These are phyloP conservation scores for Pyrenophora graminea DNA, from an alignment of 2,329 filamentous ascomycete species.

Conservation along the genomic window DNA sequence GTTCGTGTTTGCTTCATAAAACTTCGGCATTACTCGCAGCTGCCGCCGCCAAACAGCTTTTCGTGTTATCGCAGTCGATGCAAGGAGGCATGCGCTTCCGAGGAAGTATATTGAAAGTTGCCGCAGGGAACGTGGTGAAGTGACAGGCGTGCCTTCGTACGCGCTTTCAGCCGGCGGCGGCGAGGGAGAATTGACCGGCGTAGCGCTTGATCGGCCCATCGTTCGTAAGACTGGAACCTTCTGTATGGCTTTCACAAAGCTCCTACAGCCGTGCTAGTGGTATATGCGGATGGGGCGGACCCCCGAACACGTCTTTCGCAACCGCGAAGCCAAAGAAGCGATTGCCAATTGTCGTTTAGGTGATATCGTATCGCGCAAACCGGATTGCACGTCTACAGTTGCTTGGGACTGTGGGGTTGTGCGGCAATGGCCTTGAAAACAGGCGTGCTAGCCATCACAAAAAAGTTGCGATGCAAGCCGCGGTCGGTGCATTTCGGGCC, in stretches of 20 bases:
- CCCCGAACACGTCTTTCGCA: constrained; percentile 11
- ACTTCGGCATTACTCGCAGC: constrained; percentile 66
- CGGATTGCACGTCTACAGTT: neutral
- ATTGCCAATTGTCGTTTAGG: constrained; percentile 1
- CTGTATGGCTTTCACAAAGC: constrained; percentile 29
- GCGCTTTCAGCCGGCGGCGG: constrained; percentile 23
- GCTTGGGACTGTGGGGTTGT: neutral
- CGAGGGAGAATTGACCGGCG: constrained; percentile 22
- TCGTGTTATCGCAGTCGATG: constrained; percentile 68
- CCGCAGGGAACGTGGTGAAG: constrained; percentile 58
- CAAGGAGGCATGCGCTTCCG: constrained; percentile 74
- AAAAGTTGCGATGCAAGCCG: constrained; percentile 22
- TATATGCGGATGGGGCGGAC: constrained; percentile 25
- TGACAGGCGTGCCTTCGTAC: constrained; percentile 39
- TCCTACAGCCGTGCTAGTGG: constrained; percentile 24
- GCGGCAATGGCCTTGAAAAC: constrained; percentile 13
- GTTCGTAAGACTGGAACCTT: constrained; percentile 27
- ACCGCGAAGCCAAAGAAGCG: neutral
- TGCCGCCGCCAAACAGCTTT: constrained; percentile 69
- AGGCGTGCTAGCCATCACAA: constrained; percentile 2
- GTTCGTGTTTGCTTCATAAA: constrained; percentile 66
- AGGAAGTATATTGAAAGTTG: constrained; percentile 73
- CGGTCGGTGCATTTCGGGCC: constrained; percentile 13
- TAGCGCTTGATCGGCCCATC: constrained; percentile 29
- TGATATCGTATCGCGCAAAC: neutral